Conservation (phyloP, 176 grass and related monocot genomes). For the Zea luxurians region DNA sequence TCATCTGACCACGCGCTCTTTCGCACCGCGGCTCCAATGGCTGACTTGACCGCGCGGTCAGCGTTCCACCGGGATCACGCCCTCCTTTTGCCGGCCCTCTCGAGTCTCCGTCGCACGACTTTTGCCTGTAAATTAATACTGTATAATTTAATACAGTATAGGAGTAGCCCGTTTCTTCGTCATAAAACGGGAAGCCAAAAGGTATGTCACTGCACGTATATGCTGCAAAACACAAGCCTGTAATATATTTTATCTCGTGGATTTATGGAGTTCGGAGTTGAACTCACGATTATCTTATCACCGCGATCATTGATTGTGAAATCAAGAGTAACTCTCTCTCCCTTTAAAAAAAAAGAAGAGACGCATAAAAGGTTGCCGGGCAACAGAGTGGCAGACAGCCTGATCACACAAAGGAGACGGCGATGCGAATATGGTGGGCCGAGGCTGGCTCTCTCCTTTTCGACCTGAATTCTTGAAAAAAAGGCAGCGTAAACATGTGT, state of each 20-base stretch:
- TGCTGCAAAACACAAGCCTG: too few relatives aligned
- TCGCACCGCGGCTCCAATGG: too few relatives aligned
- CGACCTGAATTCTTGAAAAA: not conserved
- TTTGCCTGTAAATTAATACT: too few relatives aligned
- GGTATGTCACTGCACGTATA: too few relatives aligned
- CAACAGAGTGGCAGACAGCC: not conserved
- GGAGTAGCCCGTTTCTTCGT: too few relatives aligned
- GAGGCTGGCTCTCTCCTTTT: not conserved
- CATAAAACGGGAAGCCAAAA: too few relatives aligned
- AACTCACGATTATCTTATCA: not conserved
- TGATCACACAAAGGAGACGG: not conserved
- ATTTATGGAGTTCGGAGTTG: not conserved
- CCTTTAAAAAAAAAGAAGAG: not conserved
- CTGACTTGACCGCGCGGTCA: slow-evolving; percentile 3
- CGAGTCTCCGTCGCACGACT: not conserved
- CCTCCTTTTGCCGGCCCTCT: not conserved
- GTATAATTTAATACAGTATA: too few relatives aligned
- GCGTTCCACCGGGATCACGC: not conserved
- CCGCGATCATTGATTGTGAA: not conserved
- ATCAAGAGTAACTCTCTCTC: not conserved
- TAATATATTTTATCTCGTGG: too few relatives aligned
- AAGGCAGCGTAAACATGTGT: not conserved
- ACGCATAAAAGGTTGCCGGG: too few relatives aligned
- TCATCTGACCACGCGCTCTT: not conserved
- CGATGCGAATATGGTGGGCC: not conserved